A percentile compares a stretch with the other conserved stretches of the same genome.
Evolutionary conservation across 2,329 filamentous ascomycete genomes (phyloP).

Genomic region (Trichoderma gracile): DNA sequence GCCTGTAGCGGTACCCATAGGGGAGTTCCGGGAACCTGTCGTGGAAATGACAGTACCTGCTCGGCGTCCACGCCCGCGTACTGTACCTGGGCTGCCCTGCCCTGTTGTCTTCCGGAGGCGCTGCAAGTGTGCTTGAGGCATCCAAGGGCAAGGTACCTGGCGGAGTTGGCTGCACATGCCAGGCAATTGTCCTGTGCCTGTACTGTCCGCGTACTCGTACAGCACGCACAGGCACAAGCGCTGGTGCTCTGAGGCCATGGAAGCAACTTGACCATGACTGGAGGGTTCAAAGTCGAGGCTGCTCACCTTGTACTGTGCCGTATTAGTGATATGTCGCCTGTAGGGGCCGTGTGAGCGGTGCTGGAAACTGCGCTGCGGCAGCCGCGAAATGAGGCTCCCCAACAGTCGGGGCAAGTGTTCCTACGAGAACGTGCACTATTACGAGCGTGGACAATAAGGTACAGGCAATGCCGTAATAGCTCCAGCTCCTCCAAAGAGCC

Average conservation of each 20-base stretch:
- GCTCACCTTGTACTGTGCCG: neutral
- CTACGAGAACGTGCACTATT: neutral
- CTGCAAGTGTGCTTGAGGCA: too few relatives aligned
- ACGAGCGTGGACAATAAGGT: neutral
- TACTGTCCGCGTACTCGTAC: neutral
- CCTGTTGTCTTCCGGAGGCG: too few relatives aligned
- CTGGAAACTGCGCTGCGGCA: slow-evolving; percentile 21
- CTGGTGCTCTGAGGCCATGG: neutral
- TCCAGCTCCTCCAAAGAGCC: neutral
- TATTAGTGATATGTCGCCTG: neutral
- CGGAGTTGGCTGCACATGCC: too few relatives aligned
- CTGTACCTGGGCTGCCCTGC: neutral
- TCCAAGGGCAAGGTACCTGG: too few relatives aligned
- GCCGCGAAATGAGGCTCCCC: slow-evolving; percentile 14
- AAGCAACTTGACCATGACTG: neutral
- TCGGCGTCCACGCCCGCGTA: neutral
- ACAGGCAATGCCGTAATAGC: neutral
- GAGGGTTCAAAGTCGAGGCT: neutral
- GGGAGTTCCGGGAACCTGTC: neutral
- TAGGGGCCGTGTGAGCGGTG: slow-evolving; percentile 20
- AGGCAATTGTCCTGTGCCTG: neutral
- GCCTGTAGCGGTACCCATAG: slow-evolving; percentile 12
- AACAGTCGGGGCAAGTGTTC: neutral
- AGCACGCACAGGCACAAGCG: neutral
- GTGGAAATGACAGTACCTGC: neutral